These are phyloP conservation scores for Irpex sp. DNA, from an alignment of 1,284 basidiomycete genomes.

Conservation along the genomic window DNA sequence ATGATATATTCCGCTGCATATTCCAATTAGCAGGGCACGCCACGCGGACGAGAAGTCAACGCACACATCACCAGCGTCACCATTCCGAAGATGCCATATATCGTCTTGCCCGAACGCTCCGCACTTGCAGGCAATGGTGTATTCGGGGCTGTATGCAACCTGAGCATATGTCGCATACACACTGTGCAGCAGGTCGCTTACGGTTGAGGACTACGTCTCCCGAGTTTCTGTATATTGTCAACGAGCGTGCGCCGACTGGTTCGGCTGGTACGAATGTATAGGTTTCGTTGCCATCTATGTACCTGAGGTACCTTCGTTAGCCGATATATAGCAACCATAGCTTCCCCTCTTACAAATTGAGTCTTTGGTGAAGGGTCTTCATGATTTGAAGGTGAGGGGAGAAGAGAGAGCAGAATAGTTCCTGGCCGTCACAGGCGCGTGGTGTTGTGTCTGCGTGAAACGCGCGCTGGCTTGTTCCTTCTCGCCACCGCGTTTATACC, in stretches of 20 bases:
- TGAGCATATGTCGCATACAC: background rate
- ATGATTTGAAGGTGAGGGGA: slow-evolving; percentile 39
- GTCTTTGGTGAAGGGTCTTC: slow-evolving; percentile 66
- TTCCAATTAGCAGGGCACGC: slow-evolving; percentile 1
- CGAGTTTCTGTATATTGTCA: slow-evolving; percentile 68
- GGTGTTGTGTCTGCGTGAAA: slow-evolving; percentile 11
- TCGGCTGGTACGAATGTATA: slow-evolving; percentile 75
- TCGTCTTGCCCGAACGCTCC: slow-evolving; percentile 54
- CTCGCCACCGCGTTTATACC: slow-evolving; percentile 8
- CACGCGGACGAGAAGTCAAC: slow-evolving; percentile 26
- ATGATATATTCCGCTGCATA: slow-evolving; percentile 87
- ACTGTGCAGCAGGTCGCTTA: slow-evolving; percentile 32
- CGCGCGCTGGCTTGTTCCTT: slow-evolving; percentile 15
- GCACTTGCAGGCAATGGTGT: slow-evolving; percentile 48
- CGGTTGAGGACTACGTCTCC: slow-evolving; percentile 72
- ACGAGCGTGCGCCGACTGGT: slow-evolving; percentile 55
- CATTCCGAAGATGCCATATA: slow-evolving; percentile 86
- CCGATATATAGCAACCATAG: slow-evolving; percentile 9
- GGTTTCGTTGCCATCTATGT: slow-evolving; percentile 64
- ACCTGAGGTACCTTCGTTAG: slow-evolving; percentile 38
- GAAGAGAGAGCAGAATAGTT: slow-evolving; percentile 17
- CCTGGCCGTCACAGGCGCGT: slow-evolving; percentile 1
- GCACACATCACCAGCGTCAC: slow-evolving; percentile 84
- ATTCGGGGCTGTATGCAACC: slow-evolving; percentile 45
- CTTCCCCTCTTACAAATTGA: slow-evolving; percentile 51